phyloP scores from a whole-genome alignment of 306 rosid species.

The Citrullus mucosospermus region DNA sequence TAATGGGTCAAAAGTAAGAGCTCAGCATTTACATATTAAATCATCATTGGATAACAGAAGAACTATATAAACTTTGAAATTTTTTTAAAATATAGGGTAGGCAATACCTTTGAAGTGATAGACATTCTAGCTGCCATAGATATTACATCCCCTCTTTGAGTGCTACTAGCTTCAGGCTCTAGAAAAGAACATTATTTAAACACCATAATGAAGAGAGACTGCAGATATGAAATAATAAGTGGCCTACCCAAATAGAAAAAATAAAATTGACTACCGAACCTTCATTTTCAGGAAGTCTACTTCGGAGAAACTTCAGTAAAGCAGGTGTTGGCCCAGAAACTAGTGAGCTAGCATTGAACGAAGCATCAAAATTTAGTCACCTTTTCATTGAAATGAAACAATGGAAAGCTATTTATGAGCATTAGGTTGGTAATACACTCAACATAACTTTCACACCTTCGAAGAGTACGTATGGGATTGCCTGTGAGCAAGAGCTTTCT shows the following conservation, averaged over 20 bases:
- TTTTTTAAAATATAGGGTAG: background rate
- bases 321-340: slow-evolving; percentile 78
- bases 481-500: slow-evolving; percentile 80
- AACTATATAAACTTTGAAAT: background rate
- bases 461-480: slow-evolving; percentile 73
- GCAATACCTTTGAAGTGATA: slow-evolving; percentile 67
- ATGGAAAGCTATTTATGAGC: background rate
- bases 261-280: slow-evolving; percentile 17
- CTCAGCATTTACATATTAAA: background rate
- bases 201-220: background rate
- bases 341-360: slow-evolving; percentile 53
- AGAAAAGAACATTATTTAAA: slow-evolving; percentile 14
- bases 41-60: background rate
- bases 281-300: slow-evolving; percentile 81
- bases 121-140: slow-evolving; percentile 74
- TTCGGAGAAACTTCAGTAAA: slow-evolving; percentile 58
- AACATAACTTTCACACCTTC: slow-evolving; percentile 45
- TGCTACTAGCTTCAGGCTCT: slow-evolving; percentile 46
- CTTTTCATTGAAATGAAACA: background rate
- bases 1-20: background rate
- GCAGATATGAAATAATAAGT: background rate
- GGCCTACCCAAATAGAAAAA: background rate
- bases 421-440: background rate
- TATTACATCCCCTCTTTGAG: slow-evolving; percentile 51
- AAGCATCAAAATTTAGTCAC: background rate